Evolutionary conservation across 805 yeast genomes (phyloP), one percentile per base, ranked within the genome.

Genomic region (Deakozyma indianensis): DNA sequence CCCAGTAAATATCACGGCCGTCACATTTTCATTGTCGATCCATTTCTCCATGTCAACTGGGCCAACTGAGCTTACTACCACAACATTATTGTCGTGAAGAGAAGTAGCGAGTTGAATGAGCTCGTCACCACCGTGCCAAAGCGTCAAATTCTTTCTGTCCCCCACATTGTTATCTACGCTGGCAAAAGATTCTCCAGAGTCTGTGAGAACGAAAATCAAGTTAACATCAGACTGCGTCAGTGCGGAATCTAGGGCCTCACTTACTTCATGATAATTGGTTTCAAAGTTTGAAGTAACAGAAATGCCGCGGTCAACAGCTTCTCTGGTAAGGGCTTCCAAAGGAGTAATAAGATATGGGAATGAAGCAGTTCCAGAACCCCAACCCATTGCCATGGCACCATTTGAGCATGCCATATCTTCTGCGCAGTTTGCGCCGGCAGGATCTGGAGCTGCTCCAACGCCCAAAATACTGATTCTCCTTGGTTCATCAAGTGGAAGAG

Each of bases 301-400:
- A 32, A n/a, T n/a, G 4, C 38, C 38, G 5, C 18, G 11, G 7
- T 32, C 18, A 14, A 32, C 18, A 5, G 38, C 38, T n/a, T 32
- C 38, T 7, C 18, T 7, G 5, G 70, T 63, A 35, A 78, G 69
- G 1, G 76, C 80, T 54, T 75, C 79, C 47, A 66, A 66, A 0
- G 83, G 82, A 1, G 80, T 70, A n/a, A 74, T 64, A 3, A 75
- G 72, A 54, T 63, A 74, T 2, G 79, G 78, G 40, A 74, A 70
- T 50, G 67, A 70, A 15, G 71, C 78, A 9, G 78, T 66, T 0
- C 80, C 77, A 3, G 83, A 77, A 0, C 83, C 84, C 78, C 83
- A 75, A 14, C 83, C 83, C 24, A 72, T 66, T 27, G 74, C 71
- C 38, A 77, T 54, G 1, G 74, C 69, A 2, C 83, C 84, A 47